Evolutionary conservation across 345 rosid genomes (phyloP).

Genomic region (Nephelium lappaceum): DNA sequence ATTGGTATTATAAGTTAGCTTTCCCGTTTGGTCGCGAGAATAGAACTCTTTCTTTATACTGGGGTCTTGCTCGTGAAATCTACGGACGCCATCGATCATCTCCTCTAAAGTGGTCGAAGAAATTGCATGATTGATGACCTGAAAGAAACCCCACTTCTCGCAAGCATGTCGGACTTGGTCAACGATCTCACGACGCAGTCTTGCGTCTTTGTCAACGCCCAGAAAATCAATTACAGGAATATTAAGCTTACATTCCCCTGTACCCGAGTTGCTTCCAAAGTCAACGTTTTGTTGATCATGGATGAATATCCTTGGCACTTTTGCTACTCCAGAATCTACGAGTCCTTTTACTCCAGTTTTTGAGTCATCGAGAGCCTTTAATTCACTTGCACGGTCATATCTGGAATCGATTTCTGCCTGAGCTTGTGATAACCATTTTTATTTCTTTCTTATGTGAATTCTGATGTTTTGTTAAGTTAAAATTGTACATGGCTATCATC

Average conservation of each 20-base stretch:
- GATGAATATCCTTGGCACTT: slow-evolving; percentile 36
- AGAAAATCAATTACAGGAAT: slow-evolving; percentile 45
- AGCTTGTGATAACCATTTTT: slow-evolving; percentile 19
- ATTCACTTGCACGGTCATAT: slow-evolving; percentile 25
- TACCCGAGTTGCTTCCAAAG: background rate
- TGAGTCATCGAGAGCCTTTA: slow-evolving; percentile 23
- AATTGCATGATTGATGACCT: slow-evolving; percentile 49
- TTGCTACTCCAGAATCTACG: slow-evolving; percentile 33
- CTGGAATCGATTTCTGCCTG: background rate
- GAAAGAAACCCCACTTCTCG: slow-evolving; percentile 55
- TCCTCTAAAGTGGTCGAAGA: slow-evolving; percentile 35
- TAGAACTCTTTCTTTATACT: slow-evolving; percentile 40
- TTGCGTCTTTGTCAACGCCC: slow-evolving; percentile 9
- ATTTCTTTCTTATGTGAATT: background rate
- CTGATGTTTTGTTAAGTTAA: background rate
- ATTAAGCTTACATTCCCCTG: background rate
- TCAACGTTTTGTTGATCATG: slow-evolving; percentile 7
- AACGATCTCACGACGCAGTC: slow-evolving; percentile 21
- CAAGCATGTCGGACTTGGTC: slow-evolving; percentile 34
- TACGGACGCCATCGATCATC: slow-evolving; percentile 30
- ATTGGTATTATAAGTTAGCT: slow-evolving; percentile 35
- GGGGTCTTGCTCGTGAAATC: slow-evolving; percentile 44
- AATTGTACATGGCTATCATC: background rate
- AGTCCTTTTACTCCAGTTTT: slow-evolving; percentile 48
- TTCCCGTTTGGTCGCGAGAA: slow-evolving; percentile 26